Evolutionary conservation across 2,329 filamentous ascomycete species (phyloP).

Genomic region (Nigrospora oryzae): DNA sequence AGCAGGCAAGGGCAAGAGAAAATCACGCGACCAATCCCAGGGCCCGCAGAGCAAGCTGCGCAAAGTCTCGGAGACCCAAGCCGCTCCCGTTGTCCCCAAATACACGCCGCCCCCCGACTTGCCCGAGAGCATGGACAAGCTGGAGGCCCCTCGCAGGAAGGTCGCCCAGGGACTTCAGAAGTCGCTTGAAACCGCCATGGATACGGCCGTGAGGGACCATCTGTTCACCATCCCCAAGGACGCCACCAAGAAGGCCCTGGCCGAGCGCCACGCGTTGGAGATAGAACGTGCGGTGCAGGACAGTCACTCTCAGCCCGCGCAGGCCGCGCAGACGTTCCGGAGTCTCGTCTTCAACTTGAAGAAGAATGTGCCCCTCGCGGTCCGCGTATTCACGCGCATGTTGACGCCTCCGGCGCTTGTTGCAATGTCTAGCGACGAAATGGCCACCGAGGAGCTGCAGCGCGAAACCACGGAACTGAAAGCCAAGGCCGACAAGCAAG

Average conservation of each 20-base stretch:
- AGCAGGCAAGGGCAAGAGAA: constrained; percentile 43
- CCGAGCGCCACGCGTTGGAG: constrained; percentile 64
- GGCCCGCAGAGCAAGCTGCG: constrained; percentile 38
- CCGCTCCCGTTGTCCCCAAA: constrained; percentile 23
- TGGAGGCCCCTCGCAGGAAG: constrained; percentile 57
- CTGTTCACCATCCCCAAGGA: constrained; percentile 55
- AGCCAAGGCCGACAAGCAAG: constrained; percentile 71
- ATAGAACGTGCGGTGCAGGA: constrained; percentile 67
- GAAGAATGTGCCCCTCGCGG: constrained; percentile 71
- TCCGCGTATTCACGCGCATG: constrained; percentile 63
- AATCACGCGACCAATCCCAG: constrained; percentile 49
- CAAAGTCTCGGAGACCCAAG: constrained; percentile 44
- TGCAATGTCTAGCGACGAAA: constrained; percentile 82
- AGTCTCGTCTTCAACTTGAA: constrained; percentile 81
- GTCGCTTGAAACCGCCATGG: constrained; percentile 57
- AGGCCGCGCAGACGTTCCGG: constrained; percentile 58
- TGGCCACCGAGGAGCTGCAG: constrained; percentile 87
- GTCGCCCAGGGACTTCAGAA: constrained; percentile 65
- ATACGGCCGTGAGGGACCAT: constrained; percentile 57
- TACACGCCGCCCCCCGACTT: constrained; percentile 46
- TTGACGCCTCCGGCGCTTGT: constrained; percentile 70
- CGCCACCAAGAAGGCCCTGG: constrained; percentile 53
- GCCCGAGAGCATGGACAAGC: constrained; percentile 39
- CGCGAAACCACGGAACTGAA: constrained; percentile 68
- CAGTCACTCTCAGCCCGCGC: constrained; percentile 40